phyloP scores from a whole-genome alignment of 1,139 yeast genomes.

The Pichia sp. region DNA sequence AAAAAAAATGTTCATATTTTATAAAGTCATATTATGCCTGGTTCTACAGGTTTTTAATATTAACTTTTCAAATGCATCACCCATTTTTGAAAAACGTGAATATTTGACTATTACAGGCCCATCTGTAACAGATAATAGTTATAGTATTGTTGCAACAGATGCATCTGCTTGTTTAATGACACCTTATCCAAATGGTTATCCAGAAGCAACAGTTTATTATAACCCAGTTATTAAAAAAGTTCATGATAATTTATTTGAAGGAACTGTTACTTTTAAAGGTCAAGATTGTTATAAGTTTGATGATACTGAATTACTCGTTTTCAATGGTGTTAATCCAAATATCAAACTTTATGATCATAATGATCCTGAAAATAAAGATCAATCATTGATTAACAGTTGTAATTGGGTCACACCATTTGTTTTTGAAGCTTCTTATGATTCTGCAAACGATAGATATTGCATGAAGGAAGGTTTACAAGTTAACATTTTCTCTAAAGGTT shows the following conservation, averaged over 20 bases:
- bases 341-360: slow-evolving; percentile 26
- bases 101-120: too few species aligned
- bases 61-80: too few species aligned
- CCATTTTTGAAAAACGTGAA: too few species aligned
- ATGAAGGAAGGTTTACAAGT: slow-evolving; percentile 22
- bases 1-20: too few species aligned
- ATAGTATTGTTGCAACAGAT: neutral
- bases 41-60: too few species aligned
- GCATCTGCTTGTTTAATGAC: slow-evolving; percentile 6
- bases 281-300: slow-evolving; percentile 18
- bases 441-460: slow-evolving; percentile 20
- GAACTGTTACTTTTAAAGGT: slow-evolving; percentile 26
- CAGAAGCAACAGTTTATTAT: slow-evolving; percentile 24
- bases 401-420: slow-evolving; percentile 25
- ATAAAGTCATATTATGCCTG: too few species aligned
- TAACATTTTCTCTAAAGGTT: slow-evolving; percentile 28
- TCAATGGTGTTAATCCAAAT: slow-evolving; percentile 22
- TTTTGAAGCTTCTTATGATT: slow-evolving; percentile 18
- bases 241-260: slow-evolving; percentile 22
- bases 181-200: slow-evolving; percentile 15
- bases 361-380: slow-evolving; percentile 12
- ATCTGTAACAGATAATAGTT: too few species aligned
- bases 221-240: slow-evolving; percentile 18
- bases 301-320: slow-evolving; percentile 27
- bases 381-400: slow-evolving; percentile 19